Percentiles rank a stretch among this genome's conserved stretches.
phyloP scores from a whole-genome alignment of 2,329 filamentous ascomycete genomes.

The Alternaria sp. region DNA sequence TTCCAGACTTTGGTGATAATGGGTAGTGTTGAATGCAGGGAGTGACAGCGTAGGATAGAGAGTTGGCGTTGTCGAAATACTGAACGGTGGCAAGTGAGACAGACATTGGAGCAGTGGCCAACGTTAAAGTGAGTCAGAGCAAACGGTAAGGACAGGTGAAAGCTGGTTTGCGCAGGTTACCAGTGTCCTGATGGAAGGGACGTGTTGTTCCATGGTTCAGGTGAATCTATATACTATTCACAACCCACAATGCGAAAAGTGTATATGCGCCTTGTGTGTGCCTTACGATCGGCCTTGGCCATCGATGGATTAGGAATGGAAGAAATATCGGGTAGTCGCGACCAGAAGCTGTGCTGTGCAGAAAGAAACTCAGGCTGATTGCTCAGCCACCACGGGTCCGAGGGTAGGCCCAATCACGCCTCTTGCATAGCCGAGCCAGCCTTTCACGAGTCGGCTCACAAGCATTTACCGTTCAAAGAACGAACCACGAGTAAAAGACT shows the following conservation, averaged over 20 bases:
- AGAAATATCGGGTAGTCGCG: background rate
- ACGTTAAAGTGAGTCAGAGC: background rate
- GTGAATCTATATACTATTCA: conserved; percentile 1
- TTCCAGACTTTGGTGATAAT: conserved; percentile 6
- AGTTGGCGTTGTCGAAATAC: background rate
- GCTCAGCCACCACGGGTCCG: background rate
- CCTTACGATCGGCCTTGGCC: background rate
- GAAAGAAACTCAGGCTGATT: background rate
- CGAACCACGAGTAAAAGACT: background rate
- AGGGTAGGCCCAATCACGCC: background rate
- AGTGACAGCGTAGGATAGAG: conserved; percentile 1
- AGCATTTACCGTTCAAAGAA: background rate
- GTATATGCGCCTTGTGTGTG: conserved; percentile 3
- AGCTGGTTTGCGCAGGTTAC: background rate
- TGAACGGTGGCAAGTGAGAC: conserved; percentile 10
- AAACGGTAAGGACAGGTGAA: conserved; percentile 6
- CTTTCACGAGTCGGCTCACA: background rate
- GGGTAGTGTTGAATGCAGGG: background rate
- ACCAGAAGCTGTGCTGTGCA: background rate
- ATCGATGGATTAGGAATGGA: background rate
- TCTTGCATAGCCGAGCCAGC: background rate
- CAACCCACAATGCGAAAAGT: background rate
- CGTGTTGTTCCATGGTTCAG: background rate
- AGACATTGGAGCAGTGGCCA: conserved; percentile 18
- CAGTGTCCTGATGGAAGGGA: background rate